A percentile compares a stretch with the other conserved stretches of the same genome.
phyloP scores from a whole-genome alignment of 2,329 filamentous ascomycete genomes.

The Ophiostoma australiae region DNA sequence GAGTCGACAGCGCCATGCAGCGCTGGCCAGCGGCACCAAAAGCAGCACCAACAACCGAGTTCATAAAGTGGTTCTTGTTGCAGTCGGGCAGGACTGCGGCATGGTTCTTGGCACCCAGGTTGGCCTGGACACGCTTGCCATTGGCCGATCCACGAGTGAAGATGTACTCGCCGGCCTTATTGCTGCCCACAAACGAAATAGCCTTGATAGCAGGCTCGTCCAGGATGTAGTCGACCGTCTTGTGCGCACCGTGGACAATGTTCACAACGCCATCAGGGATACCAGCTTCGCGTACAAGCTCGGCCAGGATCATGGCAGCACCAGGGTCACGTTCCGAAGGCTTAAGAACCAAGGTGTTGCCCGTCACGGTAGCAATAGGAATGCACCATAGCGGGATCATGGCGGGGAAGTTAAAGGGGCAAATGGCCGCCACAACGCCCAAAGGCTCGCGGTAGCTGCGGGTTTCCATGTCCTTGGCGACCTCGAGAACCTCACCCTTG shows the following conservation, averaged over 20 bases:
- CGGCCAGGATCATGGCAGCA: conserved; percentile 77
- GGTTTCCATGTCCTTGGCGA: conserved; percentile 87
- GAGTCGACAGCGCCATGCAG: conserved; percentile 79
- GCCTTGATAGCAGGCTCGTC: conserved; percentile 83
- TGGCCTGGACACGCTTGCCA: conserved; percentile 83
- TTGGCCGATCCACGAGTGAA: conserved; percentile 73
- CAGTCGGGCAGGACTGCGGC: conserved; percentile 77
- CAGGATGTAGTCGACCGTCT: conserved; percentile 79
- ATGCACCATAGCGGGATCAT: conserved; percentile 94
- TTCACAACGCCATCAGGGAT: conserved; percentile 80
- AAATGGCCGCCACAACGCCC: conserved; percentile 77
- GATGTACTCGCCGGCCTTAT: conserved; percentile 87
- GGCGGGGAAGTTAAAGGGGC: conserved; percentile 85
- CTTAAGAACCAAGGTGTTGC: conserved; percentile 81
- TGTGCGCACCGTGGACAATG: conserved; percentile 73
- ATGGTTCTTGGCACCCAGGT: conserved; percentile 85
- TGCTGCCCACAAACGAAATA: conserved; percentile 78
- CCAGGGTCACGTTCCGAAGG: conserved; percentile 81
- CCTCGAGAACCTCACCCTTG: conserved; percentile 78
- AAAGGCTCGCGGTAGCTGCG: conserved; percentile 75
- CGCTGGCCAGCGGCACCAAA: conserved; percentile 81
- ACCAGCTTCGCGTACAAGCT: conserved; percentile 72
- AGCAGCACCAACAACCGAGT: conserved; percentile 76
- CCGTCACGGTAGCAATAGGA: conserved; percentile 75
- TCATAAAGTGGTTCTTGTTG: conserved; percentile 86